Evolutionary conservation across 306 rosid species (phyloP).

Genomic region (Carpinus fangiana): DNA sequence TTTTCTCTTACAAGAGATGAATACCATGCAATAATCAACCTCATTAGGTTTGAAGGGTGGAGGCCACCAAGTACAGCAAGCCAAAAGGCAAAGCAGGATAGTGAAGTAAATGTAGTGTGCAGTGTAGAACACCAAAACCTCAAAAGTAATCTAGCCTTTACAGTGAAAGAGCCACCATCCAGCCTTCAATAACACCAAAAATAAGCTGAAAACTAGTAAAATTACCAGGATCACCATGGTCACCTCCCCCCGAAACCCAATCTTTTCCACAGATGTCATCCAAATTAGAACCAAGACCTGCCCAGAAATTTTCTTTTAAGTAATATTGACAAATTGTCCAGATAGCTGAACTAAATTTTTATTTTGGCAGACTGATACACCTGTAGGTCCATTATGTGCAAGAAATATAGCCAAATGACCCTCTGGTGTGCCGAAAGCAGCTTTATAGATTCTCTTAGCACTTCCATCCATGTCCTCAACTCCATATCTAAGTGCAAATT

Average conservation of each 20-base stretch:
- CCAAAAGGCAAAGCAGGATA: conserved; percentile 19
- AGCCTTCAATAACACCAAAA: conserved; percentile 1
- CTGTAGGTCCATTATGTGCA: conserved; percentile 91
- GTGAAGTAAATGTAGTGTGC: not conserved
- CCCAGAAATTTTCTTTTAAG: conserved; percentile 22
- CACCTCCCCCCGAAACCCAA: conserved; percentile 74
- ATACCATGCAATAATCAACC: not conserved
- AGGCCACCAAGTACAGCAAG: conserved; percentile 21
- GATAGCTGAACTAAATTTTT: not conserved
- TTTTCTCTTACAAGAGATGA: conserved; percentile 13
- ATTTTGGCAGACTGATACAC: conserved; percentile 33
- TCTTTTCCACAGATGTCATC: conserved; percentile 93
- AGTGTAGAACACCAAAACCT: not conserved
- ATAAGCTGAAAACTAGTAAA: conserved; percentile 9
- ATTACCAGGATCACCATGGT: conserved; percentile 89
- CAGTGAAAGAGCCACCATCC: conserved; percentile 6
- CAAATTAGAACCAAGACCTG: conserved; percentile 86
- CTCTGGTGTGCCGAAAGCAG: conserved; percentile 61
- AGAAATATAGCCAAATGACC: conserved; percentile 65
- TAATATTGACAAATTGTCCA: conserved; percentile 10
- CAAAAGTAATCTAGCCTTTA: conserved; percentile 5
- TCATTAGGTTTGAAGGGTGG: not conserved
- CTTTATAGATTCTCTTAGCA: conserved; percentile 68
- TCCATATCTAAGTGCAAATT: conserved; percentile 42
- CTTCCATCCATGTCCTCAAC: conserved; percentile 68